Evolutionary conservation across 331 rosid species (phyloP), one percentile per base, ranked within the genome.

Genomic region (Malus hybrid): DNA sequence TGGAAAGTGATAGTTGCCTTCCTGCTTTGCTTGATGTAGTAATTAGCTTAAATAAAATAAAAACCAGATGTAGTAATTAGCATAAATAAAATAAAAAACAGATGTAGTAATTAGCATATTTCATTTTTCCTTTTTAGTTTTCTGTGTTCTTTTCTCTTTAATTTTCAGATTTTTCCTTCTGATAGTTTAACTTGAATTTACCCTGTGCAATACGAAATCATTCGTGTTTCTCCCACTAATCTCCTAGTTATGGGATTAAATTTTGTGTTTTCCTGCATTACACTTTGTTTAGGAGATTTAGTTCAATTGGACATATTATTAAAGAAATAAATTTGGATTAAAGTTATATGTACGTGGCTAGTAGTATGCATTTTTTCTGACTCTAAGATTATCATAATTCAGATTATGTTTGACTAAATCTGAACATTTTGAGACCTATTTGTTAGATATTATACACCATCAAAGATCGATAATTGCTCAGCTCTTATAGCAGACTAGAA

Each of bases 11-110:
- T 48, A 14, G 78, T 72, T 69, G 65, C 44, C 66, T 70, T 61
- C 74, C 73, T 69, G 60, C 68, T 81, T 88, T 60, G 76, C 86
- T 78, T 59, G 34, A 28, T 65, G 61, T 79, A 79, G 85, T 62
- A 55, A 65, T 9, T 39, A 3, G 31, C 32, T 2, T 61, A 61
- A 39, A 39, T 39, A 39, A 39, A 39, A 10, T 39, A 39, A 0
- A 39, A 39, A 39, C 46, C 46, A 39, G 46, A 39, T 39, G 46
- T 82, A 80, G 84, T 54, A 55, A 65, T 9, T 39, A 3, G 31
- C 32, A 5, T 61, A 61, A 39, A 39, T 39, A 39, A 39, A 39
- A 10, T 39, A 39, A 9, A 39, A 39, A 39, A 12, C 46, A 39
- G 46, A 39, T 39, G 46, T 82, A 80, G 84, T 54, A 31, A 64